Base-by-base conservation (phyloP, 345 rosid genomes). In the Alliaria petiolata region DNA sequence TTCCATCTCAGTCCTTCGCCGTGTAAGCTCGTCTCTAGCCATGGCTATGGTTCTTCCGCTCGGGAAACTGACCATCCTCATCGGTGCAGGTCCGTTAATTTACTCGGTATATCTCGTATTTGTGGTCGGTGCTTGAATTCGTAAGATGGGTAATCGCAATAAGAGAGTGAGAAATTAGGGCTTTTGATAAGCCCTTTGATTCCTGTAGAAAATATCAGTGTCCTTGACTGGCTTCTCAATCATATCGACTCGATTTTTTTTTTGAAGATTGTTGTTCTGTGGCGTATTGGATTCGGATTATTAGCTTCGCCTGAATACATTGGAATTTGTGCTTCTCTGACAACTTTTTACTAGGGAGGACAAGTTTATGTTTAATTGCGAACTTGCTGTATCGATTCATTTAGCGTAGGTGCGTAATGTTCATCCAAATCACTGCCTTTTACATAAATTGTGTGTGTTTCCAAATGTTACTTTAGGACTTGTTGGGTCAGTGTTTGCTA, bases 401-500 rank as follows among this genome's bases (percentile, higher is more conserved):
- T 43, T 9, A 42, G 25, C 33, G 33, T 36, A 36, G 4, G 16
- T 19, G 54, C 35, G 25, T 15, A 14, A 1, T 61, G 52, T 71
- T 71, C 53, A n/a, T 62, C 28, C 4, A 13, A 43, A 19, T 46
- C 20, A 20, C 31, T 45, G 35, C 71, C 62, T 43, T 22, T 30
- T 33, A 49, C 62, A 28, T 22, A 34, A 28, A 52, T 1, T 28
- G 9, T 26, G 38, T 53, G 35, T 51, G 31, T 28, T 31, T 53
- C 17, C 33, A 11, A 6, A 14, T 16, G 34, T 54, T 50, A 12
- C 16, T 47, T 69, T 72, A 95, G 99, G 98, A 36, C 50, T 95
- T 78, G 78, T 85, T 71, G 98, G 98, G 65, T 92, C 98, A 0
- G 83, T 90, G 70, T 84, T 89, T 76, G 97, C 83, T 8, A 90